phyloP scores from a whole-genome alignment of 768 basidiomycete genomes.

The Lactarius tabidus region DNA sequence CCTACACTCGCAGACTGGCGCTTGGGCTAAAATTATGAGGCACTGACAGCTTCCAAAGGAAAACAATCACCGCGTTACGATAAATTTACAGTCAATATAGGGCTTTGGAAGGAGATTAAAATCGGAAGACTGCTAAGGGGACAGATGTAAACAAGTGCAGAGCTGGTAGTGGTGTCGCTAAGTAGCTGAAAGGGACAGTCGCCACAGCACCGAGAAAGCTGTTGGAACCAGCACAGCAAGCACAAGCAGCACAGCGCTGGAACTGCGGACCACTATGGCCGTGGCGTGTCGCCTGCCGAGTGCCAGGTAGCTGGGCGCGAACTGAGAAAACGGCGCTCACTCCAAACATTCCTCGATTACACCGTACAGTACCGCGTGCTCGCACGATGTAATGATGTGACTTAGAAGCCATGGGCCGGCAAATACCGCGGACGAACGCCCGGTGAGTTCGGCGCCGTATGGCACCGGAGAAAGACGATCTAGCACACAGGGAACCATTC shows the following conservation, averaged over 20 bases:
- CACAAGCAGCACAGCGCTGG: neutral
- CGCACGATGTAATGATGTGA: neutral
- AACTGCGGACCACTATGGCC: neutral
- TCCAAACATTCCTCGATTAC: neutral
- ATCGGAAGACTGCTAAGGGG: neutral
- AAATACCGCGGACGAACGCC: neutral
- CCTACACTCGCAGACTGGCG: neutral
- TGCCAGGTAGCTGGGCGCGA: neutral
- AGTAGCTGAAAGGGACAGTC: neutral
- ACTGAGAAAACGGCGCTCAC: neutral
- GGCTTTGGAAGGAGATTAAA: neutral
- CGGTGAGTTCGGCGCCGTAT: conserved; percentile 1
- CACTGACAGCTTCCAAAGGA: neutral
- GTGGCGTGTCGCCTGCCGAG: neutral
- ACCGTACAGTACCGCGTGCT: neutral
- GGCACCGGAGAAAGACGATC: neutral
- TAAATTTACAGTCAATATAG: neutral
- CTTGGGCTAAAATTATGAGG: neutral
- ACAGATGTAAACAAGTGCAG: neutral
- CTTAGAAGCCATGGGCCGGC: neutral
- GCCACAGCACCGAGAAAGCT: neutral
- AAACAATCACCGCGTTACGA: neutral
- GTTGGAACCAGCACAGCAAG: neutral
- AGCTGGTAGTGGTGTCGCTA: neutral
- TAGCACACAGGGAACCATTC: neutral